phyloP scores from a whole-genome alignment of 768 basidiomycete genomes.

The Serendipita vermifera region DNA sequence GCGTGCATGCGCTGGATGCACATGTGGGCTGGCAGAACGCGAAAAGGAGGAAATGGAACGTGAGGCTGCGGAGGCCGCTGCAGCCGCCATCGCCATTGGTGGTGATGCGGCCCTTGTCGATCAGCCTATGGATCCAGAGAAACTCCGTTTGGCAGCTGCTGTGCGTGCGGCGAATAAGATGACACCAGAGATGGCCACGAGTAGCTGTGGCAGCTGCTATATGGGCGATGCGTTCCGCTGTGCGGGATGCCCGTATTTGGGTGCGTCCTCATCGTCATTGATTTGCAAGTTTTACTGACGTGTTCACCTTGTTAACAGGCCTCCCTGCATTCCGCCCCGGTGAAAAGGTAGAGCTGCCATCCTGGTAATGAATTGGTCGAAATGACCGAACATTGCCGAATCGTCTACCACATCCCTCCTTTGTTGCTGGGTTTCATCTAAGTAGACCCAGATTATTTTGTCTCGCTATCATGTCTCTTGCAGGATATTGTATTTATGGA shows the following conservation, averaged over 20 bases:
- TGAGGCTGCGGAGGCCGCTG: constrained; percentile 59
- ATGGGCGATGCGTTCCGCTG: constrained; percentile 97
- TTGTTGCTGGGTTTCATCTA: no score
- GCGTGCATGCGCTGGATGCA: constrained; percentile 92
- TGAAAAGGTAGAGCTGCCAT: constrained; percentile 65
- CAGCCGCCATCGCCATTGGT: constrained; percentile 39
- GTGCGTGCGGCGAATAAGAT: constrained; percentile 57
- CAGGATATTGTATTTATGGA: no score
- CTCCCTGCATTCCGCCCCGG: constrained; percentile 97
- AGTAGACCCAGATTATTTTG: no score
- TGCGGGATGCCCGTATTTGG: constrained; percentile 88
- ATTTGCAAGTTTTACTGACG: constrained; percentile 12
- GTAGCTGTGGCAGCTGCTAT: constrained; percentile 95
- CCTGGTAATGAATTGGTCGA: no score
- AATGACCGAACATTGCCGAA: no score
- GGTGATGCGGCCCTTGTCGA: constrained; percentile 34
- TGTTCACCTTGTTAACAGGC: constrained; percentile 38
- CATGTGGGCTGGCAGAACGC: constrained; percentile 90
- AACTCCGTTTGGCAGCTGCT: constrained; percentile 37
- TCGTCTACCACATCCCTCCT: no score
- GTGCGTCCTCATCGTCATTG: constrained; percentile 38
- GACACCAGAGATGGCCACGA: constrained; percentile 43
- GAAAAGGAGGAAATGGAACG: constrained; percentile 66
- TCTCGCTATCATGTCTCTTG: no score
- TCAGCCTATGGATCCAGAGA: constrained; percentile 42